Evolutionary conservation across 352 stramenopile genomes (phyloP), one percentile per base, ranked within the genome.

Genomic region (Pythium vanterpoolii): DNA sequence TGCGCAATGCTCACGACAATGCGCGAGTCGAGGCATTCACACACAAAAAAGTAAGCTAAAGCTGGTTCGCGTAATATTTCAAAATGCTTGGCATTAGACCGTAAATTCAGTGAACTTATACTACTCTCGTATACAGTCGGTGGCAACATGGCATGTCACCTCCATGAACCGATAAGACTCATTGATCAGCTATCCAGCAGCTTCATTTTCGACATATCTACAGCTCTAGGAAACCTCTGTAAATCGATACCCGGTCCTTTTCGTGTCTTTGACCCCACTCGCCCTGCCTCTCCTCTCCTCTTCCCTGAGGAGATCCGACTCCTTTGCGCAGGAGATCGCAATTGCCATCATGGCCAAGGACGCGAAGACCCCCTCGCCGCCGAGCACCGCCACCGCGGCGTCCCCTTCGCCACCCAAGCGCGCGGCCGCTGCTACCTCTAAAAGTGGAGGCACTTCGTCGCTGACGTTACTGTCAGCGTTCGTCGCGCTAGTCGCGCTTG

Each of bases 401-500:
- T 30, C 51, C n/a, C n/a, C n/a, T n/a, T n/a, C n/a, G n/a, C n/a
- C n/a, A 39, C 24, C 51, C 38, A 50, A 49, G 51, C 9, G 0
- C 38, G 21, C 36, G 26, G 36, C 51, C 4, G 31, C 27, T 16
- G 18, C 39, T 19, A 4, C 39, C 39, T 27, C 18, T 27, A n/a
- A n/a, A n/a, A 6, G 48, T 9, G 30, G 49, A 7, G 54, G 43
- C 33, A 18, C 23, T 23, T 60, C 52, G 9, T 51, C 59, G 44
- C 24, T 59, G 21, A 54, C 58, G 42, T 5, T 60, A 44, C 50
- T 66, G n/a, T 69, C 66, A 6, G 50, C 66, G 6, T 9, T 71
- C 13, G 69, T 76, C 34, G 72, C 42, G 42, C 34, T 80, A 4
- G 33, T 66, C 23, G 72, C 72, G 50, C 53, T 73, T 16, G 47